A percentile compares a stretch with the other conserved stretches of the same genome.
phyloP scores from a whole-genome alignment of 2,329 filamentous ascomycete species.

The Diaporthe aspalathi region DNA sequence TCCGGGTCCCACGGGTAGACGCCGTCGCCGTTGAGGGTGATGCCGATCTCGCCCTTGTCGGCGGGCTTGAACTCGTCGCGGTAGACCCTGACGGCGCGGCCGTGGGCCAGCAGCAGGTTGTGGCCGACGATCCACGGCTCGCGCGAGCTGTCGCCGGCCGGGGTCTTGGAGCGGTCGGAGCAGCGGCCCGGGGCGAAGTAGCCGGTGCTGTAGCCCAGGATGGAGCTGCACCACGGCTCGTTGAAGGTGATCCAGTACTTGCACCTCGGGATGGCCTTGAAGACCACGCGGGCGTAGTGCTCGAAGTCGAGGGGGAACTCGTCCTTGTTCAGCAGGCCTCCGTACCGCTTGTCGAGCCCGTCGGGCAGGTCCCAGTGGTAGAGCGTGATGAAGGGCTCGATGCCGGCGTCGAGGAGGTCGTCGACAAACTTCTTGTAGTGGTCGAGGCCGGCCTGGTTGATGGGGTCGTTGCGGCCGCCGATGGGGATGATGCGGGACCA shows the following conservation, averaged over 20 bases:
- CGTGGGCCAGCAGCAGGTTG: slow-evolving; percentile 83
- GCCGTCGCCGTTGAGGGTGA: slow-evolving; percentile 88
- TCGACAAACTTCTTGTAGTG: slow-evolving; percentile 85
- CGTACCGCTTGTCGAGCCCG: slow-evolving; percentile 81
- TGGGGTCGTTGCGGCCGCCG: slow-evolving; percentile 83
- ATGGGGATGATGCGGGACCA: slow-evolving; percentile 88
- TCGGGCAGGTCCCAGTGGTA: slow-evolving; percentile 92
- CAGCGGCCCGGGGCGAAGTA: slow-evolving; percentile 85
- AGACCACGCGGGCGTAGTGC: slow-evolving; percentile 80
- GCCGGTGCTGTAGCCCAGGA: slow-evolving; percentile 83
- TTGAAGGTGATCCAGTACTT: slow-evolving; percentile 94
- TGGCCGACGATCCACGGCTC: slow-evolving; percentile 89
- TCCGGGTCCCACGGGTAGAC: slow-evolving; percentile 84
- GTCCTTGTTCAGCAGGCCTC: slow-evolving; percentile 81
- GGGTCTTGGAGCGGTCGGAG: slow-evolving; percentile 77
- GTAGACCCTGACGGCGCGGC: slow-evolving; percentile 82
- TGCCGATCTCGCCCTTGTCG: slow-evolving; percentile 82
- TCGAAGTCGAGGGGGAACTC: slow-evolving; percentile 88
- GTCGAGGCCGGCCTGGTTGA: slow-evolving; percentile 82
- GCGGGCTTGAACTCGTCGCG: slow-evolving; percentile 82
- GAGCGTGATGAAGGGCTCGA: slow-evolving; percentile 83
- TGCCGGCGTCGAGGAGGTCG: slow-evolving; percentile 79
- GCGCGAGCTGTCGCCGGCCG: slow-evolving; percentile 77
- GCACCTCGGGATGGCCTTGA: slow-evolving; percentile 79
- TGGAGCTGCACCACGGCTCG: slow-evolving; percentile 87